Evolutionary conservation across 331 rosid genomes (phyloP), one percentile per base, ranked within the genome.

Genomic region (Stylosanthes scabra): DNA sequence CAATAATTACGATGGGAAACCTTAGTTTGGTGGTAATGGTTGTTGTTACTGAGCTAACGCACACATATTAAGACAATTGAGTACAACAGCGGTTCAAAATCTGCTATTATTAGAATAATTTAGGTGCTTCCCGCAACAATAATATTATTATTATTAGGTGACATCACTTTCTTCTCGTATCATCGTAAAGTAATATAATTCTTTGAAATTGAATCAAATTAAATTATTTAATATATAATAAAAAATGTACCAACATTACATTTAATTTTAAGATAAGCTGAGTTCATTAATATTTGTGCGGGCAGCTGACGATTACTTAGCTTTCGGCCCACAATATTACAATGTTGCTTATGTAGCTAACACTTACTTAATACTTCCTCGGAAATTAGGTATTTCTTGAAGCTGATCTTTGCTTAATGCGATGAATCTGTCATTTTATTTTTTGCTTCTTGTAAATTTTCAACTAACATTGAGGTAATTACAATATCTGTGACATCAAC

Each of bases 11-110:
- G n/a, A 50, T 14, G 39, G 59, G 56, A 37, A 51, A 8, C 31
- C 47, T 34, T 39, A 28, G 12, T 29, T 68, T 58, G 42, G 46
- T 68, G 74, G 47, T 59, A 59, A 68, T 76, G 70, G 70, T 60
- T 49, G 27, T 60, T 50, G 64, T 28, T 61, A 57, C 29, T n/a
- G 47, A 68, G 16, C 28, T 9, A 60, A 68, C 25, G 25, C 1
- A 20, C 11, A 71, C 39, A 59, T 72, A 47, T 47, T 49, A 10
- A 56, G 59, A 16, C 50, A 28, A 66, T 57, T 59, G 59, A 72
- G 20, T 20, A 2, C 67, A 45, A 58, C 15, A 40, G 56, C 34
- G 25, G 1, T 20, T 20, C 25, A 20, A 20, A 0, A 20, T 20
- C 25, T 20, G 25, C 25, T 20, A 20, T 20, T 20, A 20, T 20